These are phyloP conservation scores for Colletotrichum cordylinicola DNA, from an alignment of 2,329 filamentous ascomycete species.

Conservation along the genomic window DNA sequence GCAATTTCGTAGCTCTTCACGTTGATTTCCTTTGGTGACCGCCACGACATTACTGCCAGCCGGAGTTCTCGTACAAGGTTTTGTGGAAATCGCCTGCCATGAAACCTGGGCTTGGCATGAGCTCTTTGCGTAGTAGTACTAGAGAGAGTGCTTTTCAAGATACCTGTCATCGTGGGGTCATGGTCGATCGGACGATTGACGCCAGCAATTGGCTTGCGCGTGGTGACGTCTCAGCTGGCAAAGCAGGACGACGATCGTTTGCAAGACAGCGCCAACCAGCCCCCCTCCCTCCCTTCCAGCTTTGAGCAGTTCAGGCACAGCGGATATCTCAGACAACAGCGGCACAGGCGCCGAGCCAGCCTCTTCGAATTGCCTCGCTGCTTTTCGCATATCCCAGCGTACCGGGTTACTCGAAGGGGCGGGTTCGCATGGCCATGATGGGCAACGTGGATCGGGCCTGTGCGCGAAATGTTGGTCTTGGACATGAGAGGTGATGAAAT, in stretches of 20 bases:
- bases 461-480: background rate
- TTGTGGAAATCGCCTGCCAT: background rate
- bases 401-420: background rate
- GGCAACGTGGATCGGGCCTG: constrained; percentile 11
- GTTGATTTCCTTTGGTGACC: background rate
- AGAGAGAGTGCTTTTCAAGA: background rate
- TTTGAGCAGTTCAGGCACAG: background rate
- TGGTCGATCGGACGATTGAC: constrained; percentile 1
- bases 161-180: background rate
- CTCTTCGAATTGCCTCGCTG: background rate
- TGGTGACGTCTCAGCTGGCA: constrained; percentile 9
- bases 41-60: background rate
- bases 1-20: background rate
- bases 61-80: background rate
- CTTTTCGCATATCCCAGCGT: background rate
- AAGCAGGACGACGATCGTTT: background rate
- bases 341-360: background rate
- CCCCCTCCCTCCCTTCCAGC: background rate
- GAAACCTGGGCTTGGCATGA: background rate
- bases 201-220: background rate
- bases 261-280: background rate
- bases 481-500: constrained; percentile 14
- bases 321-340: background rate
- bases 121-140: background rate
- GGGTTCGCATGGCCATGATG: background rate